Evolutionary conservation across 2,329 filamentous ascomycete genomes (phyloP).

Genomic region (Nemania serpens): DNA sequence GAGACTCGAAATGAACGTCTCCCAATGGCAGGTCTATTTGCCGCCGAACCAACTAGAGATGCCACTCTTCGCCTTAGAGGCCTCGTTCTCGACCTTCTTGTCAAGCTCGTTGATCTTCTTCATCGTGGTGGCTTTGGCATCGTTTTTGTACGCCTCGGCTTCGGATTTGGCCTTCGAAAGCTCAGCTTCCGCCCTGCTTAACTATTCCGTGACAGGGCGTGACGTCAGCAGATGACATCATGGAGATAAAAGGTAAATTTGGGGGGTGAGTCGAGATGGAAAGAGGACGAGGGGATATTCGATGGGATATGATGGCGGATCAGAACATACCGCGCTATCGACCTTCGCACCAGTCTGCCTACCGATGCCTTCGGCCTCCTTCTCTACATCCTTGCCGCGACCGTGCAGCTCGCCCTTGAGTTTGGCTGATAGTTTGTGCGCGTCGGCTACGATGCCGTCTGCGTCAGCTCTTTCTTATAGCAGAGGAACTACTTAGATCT

Average conservation of each 20-base stretch:
- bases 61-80: slow-evolving; percentile 81
- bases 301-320: background rate
- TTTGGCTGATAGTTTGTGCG: slow-evolving; percentile 68
- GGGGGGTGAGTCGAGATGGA: background rate
- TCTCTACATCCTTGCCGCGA: slow-evolving; percentile 64
- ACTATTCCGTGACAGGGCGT: slow-evolving; percentile 44
- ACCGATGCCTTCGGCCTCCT: slow-evolving; percentile 65
- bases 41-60: slow-evolving; percentile 85
- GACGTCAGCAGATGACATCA: background rate
- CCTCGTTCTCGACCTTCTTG: slow-evolving; percentile 76
- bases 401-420: slow-evolving; percentile 70
- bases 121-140: slow-evolving; percentile 65
- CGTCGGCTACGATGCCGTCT: slow-evolving; percentile 65
- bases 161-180: slow-evolving; percentile 65
- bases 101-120: slow-evolving; percentile 84
- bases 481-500: background rate
- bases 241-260: background rate
- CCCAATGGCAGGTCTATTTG: slow-evolving; percentile 47
- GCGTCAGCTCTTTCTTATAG: slow-evolving; percentile 1
- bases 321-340: slow-evolving; percentile 67
- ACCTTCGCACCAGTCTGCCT: slow-evolving; percentile 67
- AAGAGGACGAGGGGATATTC: background rate
- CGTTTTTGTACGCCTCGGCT: slow-evolving; percentile 63
- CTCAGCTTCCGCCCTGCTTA: slow-evolving; percentile 67
- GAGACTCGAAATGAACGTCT: background rate